Evolutionary conservation across 2,329 filamentous ascomycete species (phyloP).

Genomic region (Colletotrichum cordylinicola): DNA sequence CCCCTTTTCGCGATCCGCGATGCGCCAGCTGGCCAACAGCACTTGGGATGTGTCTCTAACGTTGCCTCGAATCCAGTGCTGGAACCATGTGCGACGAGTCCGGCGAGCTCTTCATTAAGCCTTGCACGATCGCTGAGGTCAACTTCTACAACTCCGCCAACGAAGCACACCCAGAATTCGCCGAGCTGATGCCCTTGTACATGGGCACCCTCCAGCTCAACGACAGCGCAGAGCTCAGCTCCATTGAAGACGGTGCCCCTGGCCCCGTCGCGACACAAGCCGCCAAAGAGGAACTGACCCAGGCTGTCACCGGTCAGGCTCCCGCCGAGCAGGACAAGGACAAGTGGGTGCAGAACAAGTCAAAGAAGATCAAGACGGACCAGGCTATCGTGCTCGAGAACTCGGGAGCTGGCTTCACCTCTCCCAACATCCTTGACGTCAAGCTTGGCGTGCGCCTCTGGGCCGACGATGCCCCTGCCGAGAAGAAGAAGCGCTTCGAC

Average conservation of each 20-base stretch:
- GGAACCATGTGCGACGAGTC: constrained; percentile 86
- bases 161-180: constrained; percentile 73
- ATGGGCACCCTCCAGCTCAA: constrained; percentile 81
- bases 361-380: constrained; percentile 74
- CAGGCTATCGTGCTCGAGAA: constrained; percentile 87
- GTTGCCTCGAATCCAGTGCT: constrained; percentile 62
- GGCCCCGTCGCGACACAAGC: constrained; percentile 46
- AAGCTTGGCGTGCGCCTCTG: constrained; percentile 89
- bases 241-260: constrained; percentile 54
- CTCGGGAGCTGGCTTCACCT: constrained; percentile 77
- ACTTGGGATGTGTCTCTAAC: neutral
- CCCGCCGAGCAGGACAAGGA: constrained; percentile 29
- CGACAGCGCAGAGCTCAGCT: constrained; percentile 51
- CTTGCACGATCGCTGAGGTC: constrained; percentile 85
- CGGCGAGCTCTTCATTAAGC: constrained; percentile 91
- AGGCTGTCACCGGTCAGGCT: constrained; percentile 37
- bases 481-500: constrained; percentile 67
- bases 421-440: constrained; percentile 90
- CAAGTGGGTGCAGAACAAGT: constrained; percentile 55
- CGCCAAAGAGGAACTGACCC: constrained; percentile 38
- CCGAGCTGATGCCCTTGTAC: constrained; percentile 82
- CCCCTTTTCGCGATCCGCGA: neutral
- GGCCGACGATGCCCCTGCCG: constrained; percentile 72
- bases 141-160: constrained; percentile 83
- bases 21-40: neutral